A percentile compares a stretch with the other conserved stretches of the same genome.
phyloP scores from a whole-genome alignment of 306 rosid genomes.

The Gynostemma pentaphyllum region DNA sequence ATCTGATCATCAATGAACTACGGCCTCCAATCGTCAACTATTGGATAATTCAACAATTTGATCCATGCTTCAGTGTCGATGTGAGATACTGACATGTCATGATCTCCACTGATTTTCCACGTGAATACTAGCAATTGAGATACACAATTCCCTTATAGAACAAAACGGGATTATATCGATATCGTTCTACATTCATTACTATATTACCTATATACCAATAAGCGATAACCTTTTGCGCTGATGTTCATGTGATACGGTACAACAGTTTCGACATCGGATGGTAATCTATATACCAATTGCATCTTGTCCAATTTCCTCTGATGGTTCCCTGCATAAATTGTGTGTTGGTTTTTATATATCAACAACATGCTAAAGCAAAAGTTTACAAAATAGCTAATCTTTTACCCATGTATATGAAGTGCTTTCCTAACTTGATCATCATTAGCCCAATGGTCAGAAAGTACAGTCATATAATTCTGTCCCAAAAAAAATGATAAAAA shows the following conservation, averaged over 20 bases:
- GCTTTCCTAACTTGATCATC: slow-evolving; percentile 40
- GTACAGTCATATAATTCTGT: slow-evolving; percentile 16
- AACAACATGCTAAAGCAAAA: too few relatives aligned
- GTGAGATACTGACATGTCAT: slow-evolving; percentile 24
- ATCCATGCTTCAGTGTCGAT: slow-evolving; percentile 64
- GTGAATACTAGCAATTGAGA: background rate
- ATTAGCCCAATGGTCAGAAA: slow-evolving; percentile 45
- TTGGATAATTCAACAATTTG: slow-evolving; percentile 43
- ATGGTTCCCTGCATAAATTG: slow-evolving; percentile 46
- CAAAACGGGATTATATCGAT: too few relatives aligned
- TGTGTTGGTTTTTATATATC: too few relatives aligned
- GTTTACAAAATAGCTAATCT: background rate
- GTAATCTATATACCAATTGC: background rate
- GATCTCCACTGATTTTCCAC: slow-evolving; percentile 58
- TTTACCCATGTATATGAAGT: slow-evolving; percentile 28
- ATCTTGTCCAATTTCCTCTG: slow-evolving; percentile 44
- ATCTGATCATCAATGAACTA: slow-evolving; percentile 45
- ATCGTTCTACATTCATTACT: too few relatives aligned
- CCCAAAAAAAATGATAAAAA: too few relatives aligned
- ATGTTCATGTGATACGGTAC: slow-evolving; percentile 34
- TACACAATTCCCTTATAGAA: too few relatives aligned
- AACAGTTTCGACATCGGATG: background rate
- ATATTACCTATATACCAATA: slow-evolving; percentile 46
- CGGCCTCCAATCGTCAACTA: slow-evolving; percentile 59
- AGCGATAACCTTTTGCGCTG: slow-evolving; percentile 40